Base-by-base conservation (phyloP, 768 basidiomycete species). In the Dioszegia hungarica region DNA sequence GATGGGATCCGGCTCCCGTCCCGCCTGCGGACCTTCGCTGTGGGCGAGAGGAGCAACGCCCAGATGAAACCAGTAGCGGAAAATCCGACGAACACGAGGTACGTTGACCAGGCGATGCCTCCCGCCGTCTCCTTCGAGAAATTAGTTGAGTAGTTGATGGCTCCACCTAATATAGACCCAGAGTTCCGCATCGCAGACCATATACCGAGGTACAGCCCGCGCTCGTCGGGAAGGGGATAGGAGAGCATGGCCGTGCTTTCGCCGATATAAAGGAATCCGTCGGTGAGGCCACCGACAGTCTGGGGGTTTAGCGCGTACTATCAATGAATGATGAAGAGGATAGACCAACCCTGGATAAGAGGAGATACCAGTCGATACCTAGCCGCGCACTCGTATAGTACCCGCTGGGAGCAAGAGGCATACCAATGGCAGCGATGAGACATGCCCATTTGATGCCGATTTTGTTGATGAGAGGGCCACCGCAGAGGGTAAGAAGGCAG, bases 401-500 rank as follows among this genome's bases (percentile, higher is more conserved):
- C 8, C 56, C 40, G 9, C 57, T 28, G 8, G 61, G 63, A n/a
- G 36, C 14, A 15, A 68, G 28, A 19, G 59, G 56, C 25, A 59
- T 55, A 1, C 28, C 22, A 17, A 45, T 33, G 20, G 56, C 61
- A 15, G 38, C 55, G 33, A 65, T 60, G 33, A 65, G 28, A 39
- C 58, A 63, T 17, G 67, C 54, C 59, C 60, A 66, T 38, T 63
- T 63, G 28, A 61, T 66, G 37, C 67, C 67, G 47, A 68, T 25
- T 40, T 63, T 60, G 61, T 68, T 68, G 56, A 68, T 56, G 36
- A 68, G 17, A 15, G 67, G 67, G 38, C 67, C 67, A 33, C 67
- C 67, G 47, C 63, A 61, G 5, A 68, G 28, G 37, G 61, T 48
- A 29, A 68, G 55, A 19, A 47, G 33, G n/a, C 54, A 59, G 6